Evolutionary conservation across 495 filamentous ascomycete species (phyloP), one percentile per base, ranked within the genome.

Genomic region (Xeromyces bisporus): DNA sequence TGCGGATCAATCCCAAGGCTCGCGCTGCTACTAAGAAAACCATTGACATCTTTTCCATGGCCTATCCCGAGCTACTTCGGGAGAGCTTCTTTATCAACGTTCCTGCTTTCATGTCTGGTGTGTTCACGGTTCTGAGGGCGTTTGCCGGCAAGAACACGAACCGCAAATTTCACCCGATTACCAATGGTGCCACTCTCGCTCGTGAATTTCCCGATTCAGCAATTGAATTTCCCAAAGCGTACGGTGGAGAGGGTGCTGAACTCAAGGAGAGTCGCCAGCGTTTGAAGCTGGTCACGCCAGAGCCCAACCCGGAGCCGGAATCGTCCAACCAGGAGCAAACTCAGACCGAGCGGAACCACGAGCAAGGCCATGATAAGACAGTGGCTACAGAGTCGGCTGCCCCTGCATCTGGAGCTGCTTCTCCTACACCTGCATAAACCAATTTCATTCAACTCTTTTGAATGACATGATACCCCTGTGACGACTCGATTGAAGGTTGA

Each of bases 61-160:
- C 76, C 30, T 93, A 93, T 59, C 85, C 85, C 0, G 85, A 93
- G 59, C 69, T 89, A 13, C 65, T 93, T 17, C 73, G 75, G 33
- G 69, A 83, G 52, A 93, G 92, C 62, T 89, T 79, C 67, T 93
- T 93, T 46, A 76, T 92, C 56, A 93, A 93, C 36, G 80, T 92
- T 5, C 84, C 85, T 0, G 50, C 71, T 31, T 58, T 92, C 43
- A 92, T 91, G 84, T 76, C 77, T 28, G 92, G 84, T 71, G 64
- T 92, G 48, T 93, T 77, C 47, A 54, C 54, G 17, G 62, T 75
- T 31, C 78, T 91, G 62, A 91, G 84, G 65, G 50, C 81, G 13
- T 69, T 93, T 45, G 55, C 89, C 26, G 71, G 73, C 35, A 62
- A 69, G 41, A 81, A 83, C 53, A 92, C 81, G 2, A 64, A 76